A percentile compares a stretch with the other conserved stretches of the same genome.
Conservation (phyloP, 106 monocot species). For the Dioscorea dumetorum region DNA sequence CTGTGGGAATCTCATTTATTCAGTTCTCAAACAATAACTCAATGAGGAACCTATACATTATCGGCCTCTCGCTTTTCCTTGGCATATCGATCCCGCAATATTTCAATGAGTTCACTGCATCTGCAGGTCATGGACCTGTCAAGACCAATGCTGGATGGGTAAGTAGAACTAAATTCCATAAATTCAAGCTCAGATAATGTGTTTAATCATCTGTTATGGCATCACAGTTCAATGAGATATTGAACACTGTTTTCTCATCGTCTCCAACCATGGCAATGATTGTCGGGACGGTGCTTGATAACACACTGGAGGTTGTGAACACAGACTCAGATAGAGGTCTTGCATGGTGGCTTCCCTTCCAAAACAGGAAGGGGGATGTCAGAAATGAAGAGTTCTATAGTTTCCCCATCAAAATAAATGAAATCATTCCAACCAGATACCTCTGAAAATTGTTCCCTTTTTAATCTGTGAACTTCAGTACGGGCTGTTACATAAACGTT, state of each 20-base stretch:
- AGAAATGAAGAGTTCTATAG: constrained; percentile 74
- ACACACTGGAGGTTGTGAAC: constrained; percentile 47
- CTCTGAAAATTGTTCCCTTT: constrained; percentile 6
- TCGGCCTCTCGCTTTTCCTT: constrained; percentile 81
- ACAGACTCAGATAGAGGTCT: constrained; percentile 56
- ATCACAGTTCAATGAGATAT: constrained; percentile 83
- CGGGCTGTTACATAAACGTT: no score
- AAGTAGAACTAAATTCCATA: constrained; percentile 5
- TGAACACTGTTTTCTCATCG: constrained; percentile 80
- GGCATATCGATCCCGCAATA: constrained; percentile 85
- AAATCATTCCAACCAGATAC: constrained; percentile 43
- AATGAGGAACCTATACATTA: constrained; percentile 73
- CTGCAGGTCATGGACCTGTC: constrained; percentile 57
- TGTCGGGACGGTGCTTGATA: constrained; percentile 62
- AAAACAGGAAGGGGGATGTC: constrained; percentile 38
- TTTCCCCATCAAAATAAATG: constrained; percentile 49
- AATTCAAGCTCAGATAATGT: not conserved
- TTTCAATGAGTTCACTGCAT: constrained; percentile 55
- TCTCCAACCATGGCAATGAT: constrained; percentile 59
- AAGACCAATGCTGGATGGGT: constrained; percentile 88
- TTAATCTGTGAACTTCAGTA: no score
- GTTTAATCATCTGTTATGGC: not conserved
- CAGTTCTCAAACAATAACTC: constrained; percentile 85
- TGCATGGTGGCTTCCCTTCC: constrained; percentile 68
- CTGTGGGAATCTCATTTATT: constrained; percentile 70